Conservation (phyloP, 345 rosid genomes). For the Syzygium aromaticum region DNA sequence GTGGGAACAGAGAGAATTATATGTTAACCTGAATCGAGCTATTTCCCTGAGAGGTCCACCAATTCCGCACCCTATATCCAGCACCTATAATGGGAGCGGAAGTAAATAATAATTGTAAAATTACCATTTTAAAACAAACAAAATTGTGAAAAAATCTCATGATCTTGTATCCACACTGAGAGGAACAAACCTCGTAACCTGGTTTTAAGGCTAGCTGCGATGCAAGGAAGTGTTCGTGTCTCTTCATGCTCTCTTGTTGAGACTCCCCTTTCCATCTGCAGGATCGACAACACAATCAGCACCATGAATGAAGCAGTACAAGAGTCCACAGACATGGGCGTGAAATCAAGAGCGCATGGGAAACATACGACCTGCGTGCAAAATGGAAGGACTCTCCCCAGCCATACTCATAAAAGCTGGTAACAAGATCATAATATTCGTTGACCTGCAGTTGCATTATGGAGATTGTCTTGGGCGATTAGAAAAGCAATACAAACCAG, state of each 20-base stretch:
- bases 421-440: conserved; percentile 89
- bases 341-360: background rate
- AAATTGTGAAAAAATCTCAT: background rate
- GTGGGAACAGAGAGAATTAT: conserved; percentile 1
- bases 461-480: background rate
- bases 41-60: conserved; percentile 99
- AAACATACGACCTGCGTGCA: conserved; percentile 58
- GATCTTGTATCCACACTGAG: background rate
- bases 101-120: background rate
- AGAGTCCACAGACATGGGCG: background rate
- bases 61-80: conserved; percentile 99
- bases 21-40: conserved; percentile 65
- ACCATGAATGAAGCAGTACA: background rate
- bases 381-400: conserved; percentile 99
- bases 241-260: conserved; percentile 82
- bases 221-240: conserved; percentile 94
- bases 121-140: background rate
- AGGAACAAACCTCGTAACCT: conserved; percentile 59
- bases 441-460: conserved; percentile 47
- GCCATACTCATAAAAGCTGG: conserved; percentile 94
- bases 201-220: conserved; percentile 83
- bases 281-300: background rate
- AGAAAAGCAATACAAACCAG: background rate
- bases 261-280: conserved; percentile 87
- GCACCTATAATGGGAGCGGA: conserved; percentile 34